A percentile compares a stretch with the other conserved stretches of the same genome.
These are phyloP conservation scores for Acanthamoeba healyi DNA, from an alignment of 208 protist species.

Conservation along the genomic window DNA sequence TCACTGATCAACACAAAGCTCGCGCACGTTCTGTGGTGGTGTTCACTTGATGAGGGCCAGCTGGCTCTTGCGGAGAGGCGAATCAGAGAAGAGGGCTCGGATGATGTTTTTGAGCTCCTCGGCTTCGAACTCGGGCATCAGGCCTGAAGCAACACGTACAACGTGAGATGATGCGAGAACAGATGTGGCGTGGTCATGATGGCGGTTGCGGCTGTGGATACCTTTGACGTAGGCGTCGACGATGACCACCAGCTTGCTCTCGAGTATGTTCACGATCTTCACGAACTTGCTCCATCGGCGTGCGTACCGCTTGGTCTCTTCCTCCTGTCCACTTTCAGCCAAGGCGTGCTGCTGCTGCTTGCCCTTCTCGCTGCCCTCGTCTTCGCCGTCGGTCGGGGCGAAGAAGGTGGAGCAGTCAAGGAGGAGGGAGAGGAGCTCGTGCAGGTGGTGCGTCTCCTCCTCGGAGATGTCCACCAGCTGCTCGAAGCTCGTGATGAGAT, in stretches of 20 bases:
- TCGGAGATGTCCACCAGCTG: conserved; percentile 68
- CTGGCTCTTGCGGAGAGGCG: conserved; percentile 45
- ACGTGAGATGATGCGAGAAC: not conserved
- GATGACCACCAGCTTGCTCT: conserved; percentile 64
- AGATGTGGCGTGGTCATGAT: not conserved
- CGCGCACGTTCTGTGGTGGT: no score
- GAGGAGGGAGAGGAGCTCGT: conserved; percentile 37
- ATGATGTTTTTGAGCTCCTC: conserved; percentile 61
- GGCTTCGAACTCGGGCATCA: conserved; percentile 62
- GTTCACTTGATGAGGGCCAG: conserved; percentile 34
- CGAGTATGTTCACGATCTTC: conserved; percentile 56
- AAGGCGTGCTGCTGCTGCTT: not conserved
- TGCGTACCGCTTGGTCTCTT: conserved; percentile 3
- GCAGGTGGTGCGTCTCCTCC: conserved; percentile 77
- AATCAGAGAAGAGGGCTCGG: conserved; percentile 64
- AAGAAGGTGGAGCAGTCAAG: conserved; percentile 20
- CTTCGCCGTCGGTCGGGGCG: not conserved
- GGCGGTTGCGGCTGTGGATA: not conserved
- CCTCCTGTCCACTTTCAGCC: not conserved
- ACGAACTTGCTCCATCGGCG: conserved; percentile 54
- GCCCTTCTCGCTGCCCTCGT: not conserved
- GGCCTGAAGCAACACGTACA: not conserved
- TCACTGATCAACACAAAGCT: not conserved
- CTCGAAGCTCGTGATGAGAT: not conserved
- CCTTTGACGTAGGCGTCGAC: conserved; percentile 58